Conservation (phyloP, 192 early-diverging fungal genomes). For the Umbelopsis isabellina region DNA sequence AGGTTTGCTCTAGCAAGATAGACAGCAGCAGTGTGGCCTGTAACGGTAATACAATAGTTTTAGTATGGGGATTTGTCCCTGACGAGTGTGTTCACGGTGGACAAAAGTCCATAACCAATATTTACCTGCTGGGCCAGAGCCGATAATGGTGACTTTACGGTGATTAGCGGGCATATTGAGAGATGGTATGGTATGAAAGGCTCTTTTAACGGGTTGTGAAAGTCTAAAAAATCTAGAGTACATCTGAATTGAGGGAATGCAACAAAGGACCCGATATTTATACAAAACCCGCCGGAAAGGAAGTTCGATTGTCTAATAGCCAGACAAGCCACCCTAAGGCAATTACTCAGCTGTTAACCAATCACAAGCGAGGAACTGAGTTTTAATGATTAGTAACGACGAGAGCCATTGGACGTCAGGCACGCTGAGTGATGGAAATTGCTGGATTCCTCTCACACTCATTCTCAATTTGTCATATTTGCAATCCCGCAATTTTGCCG, state of each 20-base stretch:
- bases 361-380: background rate
- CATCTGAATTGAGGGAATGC: background rate
- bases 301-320: background rate
- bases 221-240: constrained; percentile 21
- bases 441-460: background rate
- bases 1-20: constrained; percentile 95
- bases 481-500: too few relatives aligned
- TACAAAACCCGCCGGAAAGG: background rate
- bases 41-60: background rate
- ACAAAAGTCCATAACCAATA: background rate
- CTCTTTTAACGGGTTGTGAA: background rate
- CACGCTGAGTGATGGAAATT: background rate
- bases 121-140: constrained; percentile 91
- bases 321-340: background rate
- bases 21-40: constrained; percentile 93
- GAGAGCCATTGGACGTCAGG: background rate
- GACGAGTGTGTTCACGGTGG: background rate
- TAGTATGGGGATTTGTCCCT: background rate
- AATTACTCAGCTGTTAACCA: constrained; percentile 11
- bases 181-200: constrained; percentile 9
- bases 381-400: constrained; percentile 3
- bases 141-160: constrained; percentile 75
- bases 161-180: constrained; percentile 39
- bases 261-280: background rate
- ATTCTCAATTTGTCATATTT: background rate